Conservation (phyloP, 139 green algal species). For the Marvania coccoides region DNA sequence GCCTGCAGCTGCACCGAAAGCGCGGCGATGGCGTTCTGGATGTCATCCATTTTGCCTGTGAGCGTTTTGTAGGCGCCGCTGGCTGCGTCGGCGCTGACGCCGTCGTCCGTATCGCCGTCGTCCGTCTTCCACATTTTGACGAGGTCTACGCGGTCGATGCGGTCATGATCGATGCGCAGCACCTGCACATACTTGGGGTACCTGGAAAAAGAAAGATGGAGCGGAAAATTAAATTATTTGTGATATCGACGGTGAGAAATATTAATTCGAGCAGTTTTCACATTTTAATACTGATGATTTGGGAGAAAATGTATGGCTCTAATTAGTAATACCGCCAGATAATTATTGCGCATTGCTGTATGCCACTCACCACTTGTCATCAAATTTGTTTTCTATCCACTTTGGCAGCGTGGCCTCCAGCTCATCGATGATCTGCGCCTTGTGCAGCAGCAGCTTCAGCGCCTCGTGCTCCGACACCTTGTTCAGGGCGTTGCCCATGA, state of each 20-base stretch:
- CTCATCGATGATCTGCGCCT: slow-evolving; percentile 43
- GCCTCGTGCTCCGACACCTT: slow-evolving; percentile 28
- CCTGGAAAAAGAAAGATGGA: background rate
- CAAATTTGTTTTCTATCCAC: background rate
- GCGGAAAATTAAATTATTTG: background rate
- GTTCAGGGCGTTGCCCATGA: slow-evolving; percentile 34
- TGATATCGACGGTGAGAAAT: background rate
- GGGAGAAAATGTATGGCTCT: background rate
- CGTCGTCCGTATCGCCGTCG: no score
- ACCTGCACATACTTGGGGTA: slow-evolving; percentile 34
- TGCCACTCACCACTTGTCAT: background rate
- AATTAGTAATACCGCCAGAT: background rate
- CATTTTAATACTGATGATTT: background rate
- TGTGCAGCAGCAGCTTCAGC: slow-evolving; percentile 17
- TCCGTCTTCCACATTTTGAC: background rate
- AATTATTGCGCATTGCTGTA: no score
- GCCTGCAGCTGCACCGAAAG: no score
- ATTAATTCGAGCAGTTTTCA: background rate
- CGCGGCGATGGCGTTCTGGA: no score
- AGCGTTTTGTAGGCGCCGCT: no score
- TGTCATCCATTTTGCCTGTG: no score
- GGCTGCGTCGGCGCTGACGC: no score
- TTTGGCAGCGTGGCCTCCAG: slow-evolving; percentile 37
- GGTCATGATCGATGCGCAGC: slow-evolving; percentile 7
- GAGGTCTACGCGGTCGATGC: background rate